Base-by-base conservation (phyloP, 2,329 filamentous ascomycete genomes). In the Neofusicoccum ribis region DNA sequence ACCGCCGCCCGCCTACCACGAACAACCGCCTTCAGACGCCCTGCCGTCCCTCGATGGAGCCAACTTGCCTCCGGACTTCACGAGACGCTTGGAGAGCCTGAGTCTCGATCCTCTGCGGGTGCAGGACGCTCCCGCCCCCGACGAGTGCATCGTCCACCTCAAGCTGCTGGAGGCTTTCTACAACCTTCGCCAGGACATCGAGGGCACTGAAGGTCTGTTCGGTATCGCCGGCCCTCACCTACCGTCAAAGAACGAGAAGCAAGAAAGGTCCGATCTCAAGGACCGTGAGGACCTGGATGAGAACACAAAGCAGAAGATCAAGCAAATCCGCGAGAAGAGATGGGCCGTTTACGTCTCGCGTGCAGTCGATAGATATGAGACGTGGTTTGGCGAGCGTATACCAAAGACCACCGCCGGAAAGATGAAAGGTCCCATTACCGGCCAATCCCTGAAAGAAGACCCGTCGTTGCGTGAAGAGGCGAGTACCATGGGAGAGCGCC, bases 151-250 rank as follows among this genome's bases (percentile, higher is more conserved):
- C 23, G 89, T 86, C 0, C 91, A 95, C 73, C 82, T 94, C 34
- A 92, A 91, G 73, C 80, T 94, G 0, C 81, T 94, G 1, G 85
- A 87, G 61, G 85, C 88, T 9, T 83, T 94, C 65, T 85, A 91
- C 68, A 82, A 82, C 39, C 77, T 94, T 63, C 89, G 88, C 67
- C 87, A 91, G 66, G 83, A 86, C 17, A 77, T 93, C 17, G 88
- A 88, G 5, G 88, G 86, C 63, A 85, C 79, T 0, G 87, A 92
- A 70, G 88, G 88, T 0, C 78, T 93, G 1, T 93, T 88, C 76
- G 85, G 84, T 2, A 81, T 93, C 56, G 39, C 39, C 9, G 37
- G 43, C 5, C 59, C 65, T 5, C 7, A 20, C 5, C 14, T 27
- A 31, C 15, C 52, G 3, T 6, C 37, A 23, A 36, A 44, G 27